These are phyloP conservation scores for Endogone sp. DNA, from an alignment of 192 early-diverging fungal genomes.

Conservation along the genomic window DNA sequence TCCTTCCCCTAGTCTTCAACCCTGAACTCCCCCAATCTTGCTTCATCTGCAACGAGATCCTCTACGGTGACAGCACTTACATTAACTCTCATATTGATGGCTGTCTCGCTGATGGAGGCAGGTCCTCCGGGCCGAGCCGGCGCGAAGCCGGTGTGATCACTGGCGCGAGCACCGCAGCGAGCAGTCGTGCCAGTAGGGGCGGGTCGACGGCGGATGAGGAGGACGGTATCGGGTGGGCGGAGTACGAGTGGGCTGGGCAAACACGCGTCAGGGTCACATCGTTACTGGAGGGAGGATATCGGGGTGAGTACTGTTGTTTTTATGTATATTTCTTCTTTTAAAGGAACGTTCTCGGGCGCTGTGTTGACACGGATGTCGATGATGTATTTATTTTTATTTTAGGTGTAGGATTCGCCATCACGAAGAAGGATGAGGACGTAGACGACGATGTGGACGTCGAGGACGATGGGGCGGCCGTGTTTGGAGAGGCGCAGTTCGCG, in stretches of 20 bases:
- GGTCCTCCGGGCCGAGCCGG: constrained; percentile 14
- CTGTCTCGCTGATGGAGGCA: constrained; percentile 46
- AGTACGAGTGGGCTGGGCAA: constrained; percentile 83
- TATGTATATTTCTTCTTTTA: not conserved
- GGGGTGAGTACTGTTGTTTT: constrained; percentile 33
- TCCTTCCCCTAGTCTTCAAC: constrained; percentile 13
- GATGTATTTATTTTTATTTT: constrained; percentile 10
- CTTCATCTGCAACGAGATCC: constrained; percentile 58
- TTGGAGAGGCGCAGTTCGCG: constrained; percentile 69
- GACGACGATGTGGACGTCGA: constrained; percentile 86
- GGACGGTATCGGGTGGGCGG: constrained; percentile 46
- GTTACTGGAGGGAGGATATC: constrained; percentile 75
- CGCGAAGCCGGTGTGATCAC: constrained; percentile 1
- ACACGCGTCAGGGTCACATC: constrained; percentile 74
- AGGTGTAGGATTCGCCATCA: constrained; percentile 28
- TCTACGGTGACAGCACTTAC: constrained; percentile 51
- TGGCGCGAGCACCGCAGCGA: constrained; percentile 5
- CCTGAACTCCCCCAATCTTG: constrained; percentile 43
- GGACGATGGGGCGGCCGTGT: constrained; percentile 68
- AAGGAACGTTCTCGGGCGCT: not conserved
- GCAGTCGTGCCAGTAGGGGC: constrained; percentile 9
- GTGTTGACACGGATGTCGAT: not conserved
- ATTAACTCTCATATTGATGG: constrained; percentile 77
- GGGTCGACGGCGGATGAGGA: constrained; percentile 11
- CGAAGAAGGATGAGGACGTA: constrained; percentile 50